phyloP scores from a whole-genome alignment of 2,329 filamentous ascomycete species.

The Trichoderma sp. region DNA sequence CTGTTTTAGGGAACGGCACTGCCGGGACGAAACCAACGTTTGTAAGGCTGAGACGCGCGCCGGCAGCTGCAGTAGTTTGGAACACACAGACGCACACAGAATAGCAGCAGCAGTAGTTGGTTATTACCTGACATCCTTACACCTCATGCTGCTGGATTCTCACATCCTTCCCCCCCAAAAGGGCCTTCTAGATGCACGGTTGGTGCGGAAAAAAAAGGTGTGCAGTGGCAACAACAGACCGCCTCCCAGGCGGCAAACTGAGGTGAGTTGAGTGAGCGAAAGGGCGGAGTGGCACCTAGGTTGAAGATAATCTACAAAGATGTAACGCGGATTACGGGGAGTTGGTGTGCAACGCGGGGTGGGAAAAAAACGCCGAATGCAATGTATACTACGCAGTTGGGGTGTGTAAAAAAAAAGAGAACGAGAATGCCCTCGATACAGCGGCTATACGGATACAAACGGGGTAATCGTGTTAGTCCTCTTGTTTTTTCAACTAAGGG shows the following conservation, averaged over 20 bases:
- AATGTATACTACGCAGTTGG: neutral
- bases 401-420: neutral
- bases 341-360: neutral
- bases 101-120: no score
- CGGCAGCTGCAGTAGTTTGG: conserved; percentile 22
- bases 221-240: neutral
- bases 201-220: conserved; percentile 2
- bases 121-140: neutral
- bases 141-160: neutral
- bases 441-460: neutral
- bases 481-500: neutral
- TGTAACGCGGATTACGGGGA: conserved; percentile 2
- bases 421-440: neutral
- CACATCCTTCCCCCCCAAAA: neutral
- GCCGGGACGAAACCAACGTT: conserved; percentile 10
- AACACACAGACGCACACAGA: conserved; percentile 19
- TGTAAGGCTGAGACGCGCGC: conserved; percentile 26
- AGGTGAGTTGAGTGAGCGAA: neutral
- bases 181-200: neutral
- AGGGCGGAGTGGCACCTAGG: conserved; percentile 15
- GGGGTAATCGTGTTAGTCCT: neutral
- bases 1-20: conserved; percentile 21
- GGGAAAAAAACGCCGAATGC: neutral
- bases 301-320: neutral
- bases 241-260: neutral